These are phyloP conservation scores for Aspergillus quadricinctus DNA, from an alignment of 2,329 filamentous ascomycete species.

Conservation along the genomic window DNA sequence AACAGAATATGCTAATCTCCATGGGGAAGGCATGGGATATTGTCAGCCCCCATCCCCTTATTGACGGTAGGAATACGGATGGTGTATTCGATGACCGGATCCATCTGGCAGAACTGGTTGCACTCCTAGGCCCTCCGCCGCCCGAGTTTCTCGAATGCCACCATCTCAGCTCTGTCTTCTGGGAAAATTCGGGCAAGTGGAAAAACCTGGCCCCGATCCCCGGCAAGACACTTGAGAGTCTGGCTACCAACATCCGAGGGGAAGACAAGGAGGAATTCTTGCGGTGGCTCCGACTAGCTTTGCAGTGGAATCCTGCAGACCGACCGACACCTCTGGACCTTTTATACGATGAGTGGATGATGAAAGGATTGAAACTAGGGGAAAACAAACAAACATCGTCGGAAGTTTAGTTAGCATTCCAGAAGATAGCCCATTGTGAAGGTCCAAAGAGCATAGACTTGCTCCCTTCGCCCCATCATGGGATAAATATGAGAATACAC, in stretches of 20 bases:
- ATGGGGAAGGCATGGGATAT: slow-evolving; percentile 11
- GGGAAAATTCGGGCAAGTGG: slow-evolving; percentile 21
- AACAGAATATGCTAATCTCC: not conserved
- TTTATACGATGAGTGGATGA: slow-evolving; percentile 38
- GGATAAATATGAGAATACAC: no score
- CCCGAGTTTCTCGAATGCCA: slow-evolving; percentile 14
- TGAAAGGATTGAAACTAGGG: slow-evolving; percentile 5
- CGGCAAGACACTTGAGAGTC: slow-evolving; percentile 8
- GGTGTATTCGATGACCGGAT: slow-evolving; percentile 23
- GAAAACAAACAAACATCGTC: not conserved
- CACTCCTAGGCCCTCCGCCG: slow-evolving; percentile 16
- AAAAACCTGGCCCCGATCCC: slow-evolving; percentile 14
- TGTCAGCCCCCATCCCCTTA: slow-evolving; percentile 7
- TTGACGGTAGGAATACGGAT: slow-evolving; percentile 14
- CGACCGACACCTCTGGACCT: slow-evolving; percentile 30
- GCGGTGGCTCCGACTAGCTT: slow-evolving; percentile 23
- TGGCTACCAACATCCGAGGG: slow-evolving; percentile 17
- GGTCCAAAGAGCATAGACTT: no score
- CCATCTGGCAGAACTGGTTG: slow-evolving; percentile 23
- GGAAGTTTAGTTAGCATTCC: no score
- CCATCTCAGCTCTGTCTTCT: slow-evolving; percentile 17
- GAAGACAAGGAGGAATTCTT: slow-evolving; percentile 23
- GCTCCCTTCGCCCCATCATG: no score
- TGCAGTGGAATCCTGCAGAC: slow-evolving; percentile 25
- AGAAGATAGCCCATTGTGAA: no score